phyloP scores from a whole-genome alignment of 2,329 filamentous ascomycete genomes.

The Xylaria sp. region DNA sequence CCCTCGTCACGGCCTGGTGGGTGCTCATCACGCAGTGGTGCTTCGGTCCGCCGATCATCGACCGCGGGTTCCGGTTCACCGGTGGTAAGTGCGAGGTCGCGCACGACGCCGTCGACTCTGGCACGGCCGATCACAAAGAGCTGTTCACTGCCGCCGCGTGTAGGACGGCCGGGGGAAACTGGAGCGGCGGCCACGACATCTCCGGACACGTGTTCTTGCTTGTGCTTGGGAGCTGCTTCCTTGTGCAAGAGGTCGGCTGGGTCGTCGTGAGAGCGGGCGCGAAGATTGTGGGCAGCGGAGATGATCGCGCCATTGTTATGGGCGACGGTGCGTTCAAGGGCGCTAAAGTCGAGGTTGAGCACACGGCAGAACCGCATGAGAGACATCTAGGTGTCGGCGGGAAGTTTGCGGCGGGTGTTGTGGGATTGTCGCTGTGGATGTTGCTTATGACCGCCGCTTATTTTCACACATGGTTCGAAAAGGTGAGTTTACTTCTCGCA shows the following conservation, averaged over 20 bases:
- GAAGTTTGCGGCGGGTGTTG: constrained; percentile 71
- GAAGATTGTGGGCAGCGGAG: constrained; percentile 58
- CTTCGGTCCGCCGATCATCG: constrained; percentile 90
- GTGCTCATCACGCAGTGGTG: constrained; percentile 94
- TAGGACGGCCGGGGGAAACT: constrained; percentile 82
- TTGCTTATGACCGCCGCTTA: constrained; percentile 97
- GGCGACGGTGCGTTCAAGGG: constrained; percentile 73
- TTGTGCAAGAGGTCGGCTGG: constrained; percentile 81
- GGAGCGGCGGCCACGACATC: constrained; percentile 96
- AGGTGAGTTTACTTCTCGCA: constrained; percentile 66
- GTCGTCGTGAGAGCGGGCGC: constrained; percentile 59
- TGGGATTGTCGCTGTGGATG: constrained; percentile 89
- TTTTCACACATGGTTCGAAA: constrained; percentile 99
- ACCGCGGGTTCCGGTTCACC: constrained; percentile 87
- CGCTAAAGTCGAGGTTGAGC: constrained; percentile 61
- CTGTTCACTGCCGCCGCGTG: constrained; percentile 82
- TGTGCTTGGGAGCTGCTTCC: constrained; percentile 82
- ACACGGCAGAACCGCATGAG: constrained; percentile 44
- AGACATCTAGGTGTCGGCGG: constrained; percentile 58
- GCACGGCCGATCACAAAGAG: constrained; percentile 59
- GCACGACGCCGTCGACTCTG: constrained; percentile 58
- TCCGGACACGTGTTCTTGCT: constrained; percentile 95
- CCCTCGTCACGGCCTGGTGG: constrained; percentile 80
- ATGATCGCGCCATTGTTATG: constrained; percentile 75
- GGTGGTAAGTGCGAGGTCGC: constrained; percentile 83